phyloP scores from a whole-genome alignment of 176 grass and related monocot genomes.

The Cymbopogon citratus region DNA sequence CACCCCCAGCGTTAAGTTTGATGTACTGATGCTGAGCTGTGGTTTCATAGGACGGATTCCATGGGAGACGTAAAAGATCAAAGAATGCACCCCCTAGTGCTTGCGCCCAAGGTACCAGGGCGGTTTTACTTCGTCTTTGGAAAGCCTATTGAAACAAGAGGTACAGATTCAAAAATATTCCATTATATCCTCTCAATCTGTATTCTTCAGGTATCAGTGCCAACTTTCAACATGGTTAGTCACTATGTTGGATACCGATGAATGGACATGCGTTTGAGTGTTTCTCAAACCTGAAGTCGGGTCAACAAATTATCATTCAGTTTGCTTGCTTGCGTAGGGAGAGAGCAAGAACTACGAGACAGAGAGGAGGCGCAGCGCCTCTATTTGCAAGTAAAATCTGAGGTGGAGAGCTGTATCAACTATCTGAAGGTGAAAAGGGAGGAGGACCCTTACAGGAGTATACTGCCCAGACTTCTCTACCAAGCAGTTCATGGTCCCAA shows the following conservation, averaged over 20 bases:
- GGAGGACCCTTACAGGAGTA: slow-evolving; percentile 73
- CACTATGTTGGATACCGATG: background rate
- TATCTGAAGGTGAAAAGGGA: slow-evolving; percentile 89
- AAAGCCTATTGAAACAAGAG: slow-evolving; percentile 83
- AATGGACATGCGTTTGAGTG: background rate
- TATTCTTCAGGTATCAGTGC: background rate
- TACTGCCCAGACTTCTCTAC: slow-evolving; percentile 76
- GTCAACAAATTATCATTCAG: background rate
- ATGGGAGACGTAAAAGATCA: slow-evolving; percentile 71
- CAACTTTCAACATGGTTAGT: background rate
- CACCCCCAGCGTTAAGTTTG: no score
- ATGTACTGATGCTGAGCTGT: background rate
- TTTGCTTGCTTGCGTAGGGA: slow-evolving; percentile 47
- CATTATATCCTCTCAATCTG: background rate
- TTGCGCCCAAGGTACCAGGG: slow-evolving; percentile 68
- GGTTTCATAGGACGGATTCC: slow-evolving; percentile 42
- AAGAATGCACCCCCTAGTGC: slow-evolving; percentile 44
- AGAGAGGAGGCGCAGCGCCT: slow-evolving; percentile 51
- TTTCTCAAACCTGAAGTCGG: background rate
- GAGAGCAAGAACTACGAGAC: slow-evolving; percentile 56
- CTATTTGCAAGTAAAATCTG: slow-evolving; percentile 83
- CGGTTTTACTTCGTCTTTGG: slow-evolving; percentile 84
- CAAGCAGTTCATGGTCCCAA: slow-evolving; percentile 46
- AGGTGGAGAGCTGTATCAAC: slow-evolving; percentile 57
- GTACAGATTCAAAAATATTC: slow-evolving; percentile 6